Evolutionary conservation across 345 rosid genomes (phyloP), one percentile per base, ranked within the genome.

Genomic region (Brassica carinata): DNA sequence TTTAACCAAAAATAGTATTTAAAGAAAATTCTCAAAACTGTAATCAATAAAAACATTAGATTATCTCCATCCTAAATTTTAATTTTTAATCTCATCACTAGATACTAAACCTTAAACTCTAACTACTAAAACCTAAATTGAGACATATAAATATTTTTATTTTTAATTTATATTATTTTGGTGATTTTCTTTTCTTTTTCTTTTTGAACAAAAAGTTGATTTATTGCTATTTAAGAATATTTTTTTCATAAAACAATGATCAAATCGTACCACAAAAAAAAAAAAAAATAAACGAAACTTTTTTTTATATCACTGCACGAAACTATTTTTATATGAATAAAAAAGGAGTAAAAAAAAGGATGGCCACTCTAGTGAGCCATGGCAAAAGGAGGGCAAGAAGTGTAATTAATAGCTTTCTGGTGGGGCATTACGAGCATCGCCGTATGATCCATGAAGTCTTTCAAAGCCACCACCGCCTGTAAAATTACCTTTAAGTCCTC

Each of bases 391-490:
- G 78, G 87, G 66, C 74, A 77, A 82, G 82, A 67, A 8, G 18
- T 64, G 81, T 85, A 89, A 83, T 80, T 86, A 80, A 95, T 89
- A 84, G 87, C 83, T 84, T 92, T 90, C 79, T 95, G 97, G 74
- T 93, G 88, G 74, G 98, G 97, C 94, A 89, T 88, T 29, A 96
- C 98, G 0, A 95, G 89, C 96, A 93, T 95, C 11, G 96, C 88
- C 8, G 98, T 95, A 73, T 95, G 98, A 86, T 95, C 99, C 90
- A 95, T 83, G 88, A 95, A 95, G 85, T 95, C 98, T 67, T 91
- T 93, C 19, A 95, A 90, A 38, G 90, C 87, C 40, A 89, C 91
- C 77, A 95, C 99, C 45, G 99, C 92, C 69, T 95, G 90, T 38
- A 95, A 82, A 19, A 95, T 86, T 29, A 83, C 81, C 77, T 92